phyloP scores from a whole-genome alignment of 805 yeast species.

The Cephaloascus albidus region DNA sequence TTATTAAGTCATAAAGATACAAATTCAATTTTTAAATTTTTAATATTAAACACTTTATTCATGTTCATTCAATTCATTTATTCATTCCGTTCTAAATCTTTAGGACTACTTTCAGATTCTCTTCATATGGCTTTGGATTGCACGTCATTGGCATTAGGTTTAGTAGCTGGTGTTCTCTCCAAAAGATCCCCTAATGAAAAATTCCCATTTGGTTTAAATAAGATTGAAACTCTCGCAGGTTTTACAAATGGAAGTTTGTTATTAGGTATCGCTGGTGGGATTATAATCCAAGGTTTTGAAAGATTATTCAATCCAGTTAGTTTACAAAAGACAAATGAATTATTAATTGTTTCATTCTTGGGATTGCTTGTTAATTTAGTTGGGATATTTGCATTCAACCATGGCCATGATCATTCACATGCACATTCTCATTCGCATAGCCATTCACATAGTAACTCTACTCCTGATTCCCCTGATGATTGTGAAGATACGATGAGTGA shows the following conservation, averaged over 20 bases:
- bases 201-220: conserved; percentile 78
- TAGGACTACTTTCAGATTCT: conserved; percentile 88
- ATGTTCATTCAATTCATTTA: conserved; percentile 92
- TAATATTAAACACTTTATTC: conserved; percentile 78
- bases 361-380: conserved; percentile 86
- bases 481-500: conserved; percentile 36
- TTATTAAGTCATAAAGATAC: conserved; percentile 48
- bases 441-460: conserved; percentile 19
- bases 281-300: conserved; percentile 78
- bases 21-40: conserved; percentile 78
- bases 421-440: conserved; percentile 29
- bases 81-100: conserved; percentile 85
- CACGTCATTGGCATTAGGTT: conserved; percentile 78
- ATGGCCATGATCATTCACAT: conserved; percentile 54
- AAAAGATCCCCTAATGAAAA: conserved; percentile 38
- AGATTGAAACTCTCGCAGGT: conserved; percentile 89
- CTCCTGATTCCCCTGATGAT: conserved; percentile 12
- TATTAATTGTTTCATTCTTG: conserved; percentile 72
- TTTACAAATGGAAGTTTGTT: conserved; percentile 88
- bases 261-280: conserved; percentile 83
- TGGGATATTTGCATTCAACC: conserved; percentile 92
- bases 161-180: conserved; percentile 65
- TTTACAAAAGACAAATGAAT: conserved; percentile 72
- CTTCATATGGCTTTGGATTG: conserved; percentile 96
- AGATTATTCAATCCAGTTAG: conserved; percentile 71